phyloP scores from a whole-genome alignment of 2,329 filamentous ascomycete species.

The Ascochyta fabae region DNA sequence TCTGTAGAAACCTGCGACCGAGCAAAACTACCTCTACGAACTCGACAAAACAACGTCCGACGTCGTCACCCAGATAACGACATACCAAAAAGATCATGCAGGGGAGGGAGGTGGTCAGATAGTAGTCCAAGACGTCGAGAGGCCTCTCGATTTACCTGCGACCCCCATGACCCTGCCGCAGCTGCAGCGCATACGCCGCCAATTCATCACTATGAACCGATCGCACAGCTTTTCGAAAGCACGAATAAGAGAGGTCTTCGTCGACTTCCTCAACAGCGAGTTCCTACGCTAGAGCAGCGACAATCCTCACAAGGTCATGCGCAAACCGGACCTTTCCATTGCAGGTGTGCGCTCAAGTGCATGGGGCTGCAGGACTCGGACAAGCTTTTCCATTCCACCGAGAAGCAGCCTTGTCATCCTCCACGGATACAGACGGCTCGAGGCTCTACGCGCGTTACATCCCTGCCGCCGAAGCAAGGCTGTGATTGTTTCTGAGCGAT shows the following conservation, averaged over 20 bases:
- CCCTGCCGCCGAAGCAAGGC: slow-evolving; percentile 3
- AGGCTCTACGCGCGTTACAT: slow-evolving; percentile 7
- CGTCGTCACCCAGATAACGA: slow-evolving; percentile 72
- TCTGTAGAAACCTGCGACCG: slow-evolving; percentile 62
- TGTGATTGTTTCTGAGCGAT: neutral
- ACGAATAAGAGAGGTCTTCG: slow-evolving; percentile 47
- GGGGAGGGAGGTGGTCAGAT: slow-evolving; percentile 68
- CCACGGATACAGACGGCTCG: slow-evolving; percentile 15
- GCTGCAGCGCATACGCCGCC: slow-evolving; percentile 76
- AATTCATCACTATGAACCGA: slow-evolving; percentile 79
- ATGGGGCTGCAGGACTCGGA: slow-evolving; percentile 2
- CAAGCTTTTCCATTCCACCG: slow-evolving; percentile 25
- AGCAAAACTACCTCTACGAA: slow-evolving; percentile 77
- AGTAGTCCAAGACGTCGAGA: slow-evolving; percentile 58
- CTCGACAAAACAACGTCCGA: slow-evolving; percentile 81
- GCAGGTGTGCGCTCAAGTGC: neutral
- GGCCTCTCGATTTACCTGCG: slow-evolving; percentile 69
- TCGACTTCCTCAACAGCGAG: slow-evolving; percentile 49
- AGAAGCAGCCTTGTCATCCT: slow-evolving; percentile 8
- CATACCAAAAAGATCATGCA: slow-evolving; percentile 69
- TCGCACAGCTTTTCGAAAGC: slow-evolving; percentile 59
- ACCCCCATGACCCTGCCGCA: slow-evolving; percentile 74
- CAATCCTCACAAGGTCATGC: neutral
- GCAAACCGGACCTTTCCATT: neutral
- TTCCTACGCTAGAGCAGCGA: slow-evolving; percentile 37